Percentiles rank a stretch among this genome's conserved stretches.
phyloP scores from a whole-genome alignment of 139 green algal genomes.

The Chlorella sp. region DNA sequence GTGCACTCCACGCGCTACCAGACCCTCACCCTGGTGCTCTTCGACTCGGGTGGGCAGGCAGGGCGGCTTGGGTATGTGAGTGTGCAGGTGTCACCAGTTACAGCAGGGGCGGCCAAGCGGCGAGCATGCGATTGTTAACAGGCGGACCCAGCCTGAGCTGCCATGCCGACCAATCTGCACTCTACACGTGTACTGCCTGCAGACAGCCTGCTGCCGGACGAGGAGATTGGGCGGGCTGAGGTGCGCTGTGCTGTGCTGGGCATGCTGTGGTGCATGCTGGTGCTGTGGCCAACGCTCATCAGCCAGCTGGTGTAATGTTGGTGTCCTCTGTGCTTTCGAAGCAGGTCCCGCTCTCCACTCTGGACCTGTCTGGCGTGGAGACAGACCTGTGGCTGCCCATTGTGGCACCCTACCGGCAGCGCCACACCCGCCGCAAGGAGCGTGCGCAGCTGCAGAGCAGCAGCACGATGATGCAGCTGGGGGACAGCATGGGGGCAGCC shows the following conservation, averaged over 20 bases:
- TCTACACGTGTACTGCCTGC: neutral
- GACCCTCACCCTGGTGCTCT: slow-evolving; percentile 33
- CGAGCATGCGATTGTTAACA: too few relatives aligned
- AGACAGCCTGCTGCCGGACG: slow-evolving; percentile 11
- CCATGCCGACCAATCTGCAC: too few relatives aligned
- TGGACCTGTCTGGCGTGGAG: slow-evolving; percentile 12
- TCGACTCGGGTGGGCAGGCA: slow-evolving; percentile 30
- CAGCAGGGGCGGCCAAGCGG: too few relatives aligned
- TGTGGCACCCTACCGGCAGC: neutral
- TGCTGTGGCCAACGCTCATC: too few relatives aligned
- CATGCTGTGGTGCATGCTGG: too few relatives aligned
- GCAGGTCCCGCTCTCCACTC: slow-evolving; percentile 18
- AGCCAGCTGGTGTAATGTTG: too few relatives aligned
- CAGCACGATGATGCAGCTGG: neutral
- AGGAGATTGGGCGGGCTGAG: slow-evolving; percentile 20
- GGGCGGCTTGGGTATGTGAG: neutral
- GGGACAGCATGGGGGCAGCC: neutral
- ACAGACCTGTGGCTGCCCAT: slow-evolving; percentile 34
- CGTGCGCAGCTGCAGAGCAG: neutral
- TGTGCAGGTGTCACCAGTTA: too few relatives aligned
- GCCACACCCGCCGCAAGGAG: neutral
- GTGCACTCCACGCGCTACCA: slow-evolving; percentile 39
- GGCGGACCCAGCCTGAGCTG: too few relatives aligned
- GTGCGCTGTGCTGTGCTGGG: too few relatives aligned
- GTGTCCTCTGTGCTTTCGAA: too few relatives aligned